Base-by-base conservation (phyloP, 192 early-diverging fungal species). In the Cetraspora pellucida region DNA sequence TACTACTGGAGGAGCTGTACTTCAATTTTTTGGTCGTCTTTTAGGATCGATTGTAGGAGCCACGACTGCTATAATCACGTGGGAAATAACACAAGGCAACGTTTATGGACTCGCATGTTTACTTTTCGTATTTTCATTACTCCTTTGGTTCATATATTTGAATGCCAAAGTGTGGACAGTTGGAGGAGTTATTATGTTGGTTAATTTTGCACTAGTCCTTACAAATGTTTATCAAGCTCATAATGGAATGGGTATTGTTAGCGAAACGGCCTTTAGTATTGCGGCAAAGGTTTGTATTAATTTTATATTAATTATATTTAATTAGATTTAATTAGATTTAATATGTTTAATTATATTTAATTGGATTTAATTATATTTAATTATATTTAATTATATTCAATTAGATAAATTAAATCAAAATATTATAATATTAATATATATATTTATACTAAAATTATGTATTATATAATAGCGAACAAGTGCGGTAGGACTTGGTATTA, bases 11-110 rank as follows among this genome's bases (percentile, higher is more conserved):
- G 81, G 82, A 10, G 78, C 65, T 14, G 60, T 81, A 19, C 80
- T 83, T 73, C 80, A 78, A 78, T 82, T 80, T 11, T 76, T 83
- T 65, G 77, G 71, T 44, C 64, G 82, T 23, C 63, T 74, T 10
- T 1, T 75, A 25, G 82, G 82, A 45, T 78, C 80, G 7, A 54
- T 72, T 50, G 52, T 79, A 11, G 82, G 82, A 1, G 82, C 82
- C 11, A 17, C 63, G 30, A 57, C 60, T 21, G 61, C 77, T 27
- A 68, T 83, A 4, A 61, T 83, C 10, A 73, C 78, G 17, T 83
- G 82, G 82, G 74, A 81, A 57, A 77, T 79, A 2, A 77, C 73
- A 16, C 47, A 59, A 37, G 69, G 64, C 0, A 77, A 55, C 1
- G 23, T 27, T 21, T 57, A 61, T 21, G 82, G 60, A 7, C 30